Conservation (phyloP, 768 basidiomycete species). For the Trametes punicea region DNA sequence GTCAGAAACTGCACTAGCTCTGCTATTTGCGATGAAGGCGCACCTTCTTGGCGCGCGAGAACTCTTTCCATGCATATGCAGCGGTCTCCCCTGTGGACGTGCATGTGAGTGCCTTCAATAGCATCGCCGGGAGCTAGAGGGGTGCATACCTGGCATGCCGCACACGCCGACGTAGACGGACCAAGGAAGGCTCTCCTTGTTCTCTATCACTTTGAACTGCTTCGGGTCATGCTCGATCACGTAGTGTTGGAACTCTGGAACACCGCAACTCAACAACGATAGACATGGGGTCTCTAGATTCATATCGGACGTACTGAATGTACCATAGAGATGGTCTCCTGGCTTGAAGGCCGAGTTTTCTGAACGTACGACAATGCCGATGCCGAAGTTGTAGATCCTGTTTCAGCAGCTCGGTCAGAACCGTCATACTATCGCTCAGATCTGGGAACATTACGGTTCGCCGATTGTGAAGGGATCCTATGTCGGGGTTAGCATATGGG, state of each 20-base stretch:
- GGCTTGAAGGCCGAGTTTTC: conserved; percentile 23
- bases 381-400: conserved; percentile 24
- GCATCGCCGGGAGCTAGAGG: too few relatives aligned
- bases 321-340: conserved; percentile 27
- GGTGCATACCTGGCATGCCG: conserved; percentile 38
- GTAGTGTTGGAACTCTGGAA: conserved; percentile 45
- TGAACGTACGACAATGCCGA: conserved; percentile 28
- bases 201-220: conserved; percentile 32
- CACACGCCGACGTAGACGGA: conserved; percentile 45
- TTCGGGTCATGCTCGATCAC: conserved; percentile 27
- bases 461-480: conserved; percentile 28
- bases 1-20: too few relatives aligned
- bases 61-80: conserved; percentile 47
- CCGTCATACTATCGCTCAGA: too few relatives aligned
- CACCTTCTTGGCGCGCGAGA: conserved; percentile 39
- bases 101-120: too few relatives aligned
- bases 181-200: conserved; percentile 48
- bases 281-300: conserved; percentile 14
- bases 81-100: too few relatives aligned
- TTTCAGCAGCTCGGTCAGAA: not conserved
- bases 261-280: not conserved
- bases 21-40: too few relatives aligned
- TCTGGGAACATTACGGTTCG: conserved; percentile 31
- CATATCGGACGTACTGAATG: conserved; percentile 26
- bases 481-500: conserved; percentile 7